Conservation (phyloP, 352 stramenopile species). For the Phytophthora megakarya region DNA sequence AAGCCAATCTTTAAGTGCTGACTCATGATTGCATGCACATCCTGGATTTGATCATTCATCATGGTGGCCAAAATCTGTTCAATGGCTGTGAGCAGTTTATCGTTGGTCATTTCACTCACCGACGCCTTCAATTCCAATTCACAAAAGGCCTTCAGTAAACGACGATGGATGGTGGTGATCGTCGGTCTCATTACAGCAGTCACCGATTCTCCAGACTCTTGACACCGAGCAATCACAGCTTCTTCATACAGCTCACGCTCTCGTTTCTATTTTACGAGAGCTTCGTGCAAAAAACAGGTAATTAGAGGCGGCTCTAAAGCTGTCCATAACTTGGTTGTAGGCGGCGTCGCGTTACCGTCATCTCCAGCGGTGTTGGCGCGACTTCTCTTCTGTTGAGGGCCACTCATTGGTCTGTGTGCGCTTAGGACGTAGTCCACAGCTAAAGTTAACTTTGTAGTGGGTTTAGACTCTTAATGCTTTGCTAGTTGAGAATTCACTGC, state of each 20-base stretch:
- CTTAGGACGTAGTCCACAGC: slow-evolving; percentile 10
- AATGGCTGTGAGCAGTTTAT: background rate
- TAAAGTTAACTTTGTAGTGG: slow-evolving; percentile 23
- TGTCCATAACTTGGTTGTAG: slow-evolving; percentile 2
- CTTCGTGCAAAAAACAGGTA: background rate
- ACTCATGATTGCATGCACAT: background rate
- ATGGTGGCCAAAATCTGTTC: background rate
- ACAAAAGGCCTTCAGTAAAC: background rate
- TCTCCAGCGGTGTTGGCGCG: slow-evolving; percentile 10
- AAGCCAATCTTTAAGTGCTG: background rate
- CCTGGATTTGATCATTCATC: background rate
- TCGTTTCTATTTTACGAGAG: slow-evolving; percentile 1
- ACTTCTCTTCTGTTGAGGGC: slow-evolving; percentile 12
- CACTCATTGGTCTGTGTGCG: background rate
- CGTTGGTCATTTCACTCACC: background rate
- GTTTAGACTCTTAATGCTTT: too few species aligned
- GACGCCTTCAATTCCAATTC: background rate
- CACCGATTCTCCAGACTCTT: background rate
- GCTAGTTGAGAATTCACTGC: too few species aligned
- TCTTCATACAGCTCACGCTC: slow-evolving; percentile 6
- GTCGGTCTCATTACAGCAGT: background rate
- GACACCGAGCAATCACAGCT: background rate
- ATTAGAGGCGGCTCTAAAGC: slow-evolving; percentile 3
- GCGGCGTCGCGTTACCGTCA: background rate
- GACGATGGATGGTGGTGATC: background rate